Evolutionary conservation across 2,329 filamentous ascomycete species (phyloP).

Genomic region (Fusarium piperis): DNA sequence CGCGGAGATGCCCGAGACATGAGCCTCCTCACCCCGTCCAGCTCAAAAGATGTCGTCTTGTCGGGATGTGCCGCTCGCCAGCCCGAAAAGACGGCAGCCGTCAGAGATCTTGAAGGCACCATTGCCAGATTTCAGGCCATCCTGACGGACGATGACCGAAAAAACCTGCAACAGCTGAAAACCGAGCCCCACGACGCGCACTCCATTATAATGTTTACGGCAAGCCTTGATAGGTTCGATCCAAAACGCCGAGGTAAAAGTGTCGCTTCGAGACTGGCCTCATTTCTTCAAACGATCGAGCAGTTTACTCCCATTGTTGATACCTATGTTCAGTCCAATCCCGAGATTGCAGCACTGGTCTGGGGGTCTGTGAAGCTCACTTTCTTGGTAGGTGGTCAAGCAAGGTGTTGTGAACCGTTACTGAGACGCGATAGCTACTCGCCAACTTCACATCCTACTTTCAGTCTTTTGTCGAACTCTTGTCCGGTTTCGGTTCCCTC

Average conservation of each 20-base stretch:
- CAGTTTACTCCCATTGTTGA: slow-evolving; percentile 23
- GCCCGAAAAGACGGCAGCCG: not conserved
- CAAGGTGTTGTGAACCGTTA: not conserved
- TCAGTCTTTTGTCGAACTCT: slow-evolving; percentile 20
- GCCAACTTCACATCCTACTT: slow-evolving; percentile 34
- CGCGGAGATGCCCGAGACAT: not conserved
- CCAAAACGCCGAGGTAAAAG: slow-evolving; percentile 18
- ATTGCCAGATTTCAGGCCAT: slow-evolving; percentile 20
- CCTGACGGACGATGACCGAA: slow-evolving; percentile 16
- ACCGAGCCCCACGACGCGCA: slow-evolving; percentile 6
- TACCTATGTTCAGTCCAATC: slow-evolving; percentile 16
- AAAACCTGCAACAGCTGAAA: slow-evolving; percentile 10
- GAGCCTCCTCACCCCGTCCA: not conserved
- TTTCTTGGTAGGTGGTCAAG: slow-evolving; percentile 7
- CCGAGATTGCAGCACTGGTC: not conserved
- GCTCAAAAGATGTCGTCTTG: not conserved
- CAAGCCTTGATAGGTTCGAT: slow-evolving; percentile 9
- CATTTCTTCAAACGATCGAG: slow-evolving; percentile 23
- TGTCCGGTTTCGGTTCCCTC: slow-evolving; percentile 13
- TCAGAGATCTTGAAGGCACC: not conserved
- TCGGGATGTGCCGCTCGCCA: not conserved
- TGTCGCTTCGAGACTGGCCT: slow-evolving; percentile 9
- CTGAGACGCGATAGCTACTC: slow-evolving; percentile 2
- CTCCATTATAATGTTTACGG: slow-evolving; percentile 24
- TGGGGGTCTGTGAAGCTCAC: slow-evolving; percentile 24